Evolutionary conservation across 2,329 filamentous ascomycete species (phyloP).

Genomic region (Aspergillus ibericus): DNA sequence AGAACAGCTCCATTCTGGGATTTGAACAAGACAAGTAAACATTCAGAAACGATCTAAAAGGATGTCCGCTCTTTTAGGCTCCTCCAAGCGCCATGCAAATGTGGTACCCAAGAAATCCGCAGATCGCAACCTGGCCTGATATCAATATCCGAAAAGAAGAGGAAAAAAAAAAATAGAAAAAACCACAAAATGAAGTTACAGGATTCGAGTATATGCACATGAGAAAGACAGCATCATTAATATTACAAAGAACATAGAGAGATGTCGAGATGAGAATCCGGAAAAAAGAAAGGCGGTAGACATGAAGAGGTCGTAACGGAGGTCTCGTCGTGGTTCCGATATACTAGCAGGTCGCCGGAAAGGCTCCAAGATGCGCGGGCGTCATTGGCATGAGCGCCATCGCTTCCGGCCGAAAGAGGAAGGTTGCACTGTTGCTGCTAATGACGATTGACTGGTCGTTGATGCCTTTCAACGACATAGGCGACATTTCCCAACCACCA

Average conservation of each 20-base stretch:
- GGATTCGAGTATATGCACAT: not conserved
- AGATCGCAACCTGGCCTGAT: not conserved
- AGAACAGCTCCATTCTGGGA: not conserved
- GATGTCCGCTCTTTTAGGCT: slow-evolving; percentile 1
- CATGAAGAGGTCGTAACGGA: not conserved
- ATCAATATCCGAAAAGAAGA: not conserved
- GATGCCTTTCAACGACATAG: slow-evolving; percentile 44
- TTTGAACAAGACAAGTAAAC: not conserved
- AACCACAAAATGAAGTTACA: not conserved
- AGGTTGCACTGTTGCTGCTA: not conserved
- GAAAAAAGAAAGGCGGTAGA: not conserved
- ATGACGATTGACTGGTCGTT: not conserved
- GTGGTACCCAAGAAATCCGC: not conserved
- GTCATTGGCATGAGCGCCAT: not conserved
- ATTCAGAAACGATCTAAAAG: not conserved
- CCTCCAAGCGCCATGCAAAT: slow-evolving; percentile 11
- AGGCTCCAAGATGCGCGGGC: not conserved
- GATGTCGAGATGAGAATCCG: not conserved
- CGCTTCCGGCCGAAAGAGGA: not conserved
- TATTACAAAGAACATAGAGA: not conserved
- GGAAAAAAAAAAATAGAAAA: too few species aligned
- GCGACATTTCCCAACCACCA: slow-evolving; percentile 64
- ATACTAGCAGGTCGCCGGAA: not conserved
- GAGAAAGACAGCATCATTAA: not conserved
- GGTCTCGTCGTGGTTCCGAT: not conserved